Percentiles rank a stretch among this genome's conserved stretches.
These are phyloP conservation scores for Arthrobotrys conoides DNA, from an alignment of 2,329 filamentous ascomycete genomes.

Conservation along the genomic window DNA sequence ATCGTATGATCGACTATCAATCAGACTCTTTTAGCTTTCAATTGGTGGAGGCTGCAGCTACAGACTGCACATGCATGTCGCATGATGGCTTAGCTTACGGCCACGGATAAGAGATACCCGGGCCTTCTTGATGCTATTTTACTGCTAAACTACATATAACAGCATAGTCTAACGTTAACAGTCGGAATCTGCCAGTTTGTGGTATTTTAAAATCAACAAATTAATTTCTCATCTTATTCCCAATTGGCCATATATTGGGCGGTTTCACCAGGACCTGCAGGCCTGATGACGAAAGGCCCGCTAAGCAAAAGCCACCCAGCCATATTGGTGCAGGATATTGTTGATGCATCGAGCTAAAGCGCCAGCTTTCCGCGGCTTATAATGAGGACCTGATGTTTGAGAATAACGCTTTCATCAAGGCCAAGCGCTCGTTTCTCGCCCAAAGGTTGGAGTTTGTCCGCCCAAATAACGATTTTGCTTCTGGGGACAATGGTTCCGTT, in stretches of 20 bases:
- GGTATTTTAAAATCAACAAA: slow-evolving; percentile 2
- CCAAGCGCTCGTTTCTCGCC: background rate
- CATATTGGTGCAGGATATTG: background rate
- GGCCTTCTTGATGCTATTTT: background rate
- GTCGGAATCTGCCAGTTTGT: background rate
- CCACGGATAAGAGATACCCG: background rate
- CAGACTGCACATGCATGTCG: background rate
- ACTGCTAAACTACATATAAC: background rate
- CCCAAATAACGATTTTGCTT: background rate
- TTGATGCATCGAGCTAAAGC: background rate
- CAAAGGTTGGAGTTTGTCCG: background rate
- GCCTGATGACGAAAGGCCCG: background rate
- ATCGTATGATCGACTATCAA: background rate
- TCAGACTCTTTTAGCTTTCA: background rate
- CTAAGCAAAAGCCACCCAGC: slow-evolving; percentile 17
- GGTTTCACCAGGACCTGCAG: background rate
- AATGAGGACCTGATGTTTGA: background rate
- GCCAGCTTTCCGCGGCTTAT: slow-evolving; percentile 14
- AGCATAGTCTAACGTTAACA: background rate
- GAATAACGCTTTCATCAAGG: background rate
- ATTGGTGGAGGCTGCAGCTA: background rate
- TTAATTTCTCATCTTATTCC: too few species aligned
- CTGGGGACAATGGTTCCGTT: background rate
- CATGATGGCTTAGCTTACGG: background rate
- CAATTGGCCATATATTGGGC: too few species aligned